These are phyloP conservation scores for Gentiana straminea DNA, from an alignment of 257 asterid genomes.

Conservation along the genomic window DNA sequence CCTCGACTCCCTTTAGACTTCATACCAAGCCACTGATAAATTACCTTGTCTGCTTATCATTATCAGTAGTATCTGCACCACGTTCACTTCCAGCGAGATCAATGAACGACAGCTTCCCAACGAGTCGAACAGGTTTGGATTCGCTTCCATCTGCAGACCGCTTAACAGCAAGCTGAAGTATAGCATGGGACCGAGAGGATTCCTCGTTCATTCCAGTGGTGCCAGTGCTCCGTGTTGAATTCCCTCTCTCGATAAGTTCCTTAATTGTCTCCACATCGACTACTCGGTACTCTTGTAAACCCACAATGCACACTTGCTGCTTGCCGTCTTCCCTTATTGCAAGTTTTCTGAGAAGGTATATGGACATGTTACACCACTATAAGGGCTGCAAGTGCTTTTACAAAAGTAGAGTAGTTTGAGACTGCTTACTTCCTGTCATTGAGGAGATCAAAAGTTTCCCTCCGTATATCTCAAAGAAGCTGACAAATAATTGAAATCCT, in stretches of 20 bases:
- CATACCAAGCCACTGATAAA: too few relatives aligned
- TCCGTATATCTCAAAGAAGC: slow-evolving; percentile 35
- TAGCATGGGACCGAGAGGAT: slow-evolving; percentile 36
- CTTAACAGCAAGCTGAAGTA: slow-evolving; percentile 31
- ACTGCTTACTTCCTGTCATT: slow-evolving; percentile 31
- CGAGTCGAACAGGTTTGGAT: slow-evolving; percentile 24
- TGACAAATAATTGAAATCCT: slow-evolving; percentile 25
- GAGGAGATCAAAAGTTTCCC: slow-evolving; percentile 33
- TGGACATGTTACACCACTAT: background rate
- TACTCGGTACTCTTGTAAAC: slow-evolving; percentile 29
- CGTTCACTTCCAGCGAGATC: slow-evolving; percentile 43
- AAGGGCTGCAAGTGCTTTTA: background rate
- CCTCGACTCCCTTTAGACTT: too few relatives aligned
- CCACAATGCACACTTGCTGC: slow-evolving; percentile 36
- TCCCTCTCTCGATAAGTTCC: slow-evolving; percentile 30
- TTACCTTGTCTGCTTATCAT: slow-evolving; percentile 30
- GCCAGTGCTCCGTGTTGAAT: slow-evolving; percentile 31
- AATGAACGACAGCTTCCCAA: slow-evolving; percentile 34
- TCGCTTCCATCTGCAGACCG: slow-evolving; percentile 19
- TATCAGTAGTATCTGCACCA: slow-evolving; percentile 35
- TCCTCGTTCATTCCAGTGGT: slow-evolving; percentile 34
- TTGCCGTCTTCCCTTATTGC: slow-evolving; percentile 35
- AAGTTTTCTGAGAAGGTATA: slow-evolving; percentile 20
- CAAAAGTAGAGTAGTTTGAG: background rate
- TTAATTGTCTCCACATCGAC: slow-evolving; percentile 23